Conservation (phyloP, 192 early-diverging fungal genomes). For the Backusella sp. region DNA sequence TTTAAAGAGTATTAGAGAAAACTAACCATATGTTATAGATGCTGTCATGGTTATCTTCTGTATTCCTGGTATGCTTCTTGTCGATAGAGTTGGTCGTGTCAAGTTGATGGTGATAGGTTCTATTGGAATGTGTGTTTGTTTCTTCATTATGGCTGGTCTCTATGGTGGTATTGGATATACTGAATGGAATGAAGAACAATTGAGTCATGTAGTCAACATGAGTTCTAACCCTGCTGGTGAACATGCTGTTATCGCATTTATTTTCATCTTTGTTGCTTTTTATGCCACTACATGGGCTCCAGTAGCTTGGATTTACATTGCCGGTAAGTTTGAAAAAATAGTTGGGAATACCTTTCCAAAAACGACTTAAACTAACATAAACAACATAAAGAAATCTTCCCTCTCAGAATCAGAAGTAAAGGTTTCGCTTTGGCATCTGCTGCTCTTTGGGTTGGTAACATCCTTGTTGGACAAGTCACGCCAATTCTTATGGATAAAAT, state of each 20-base stretch:
- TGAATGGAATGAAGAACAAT: slow-evolving; percentile 26
- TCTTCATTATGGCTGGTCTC: slow-evolving; percentile 35
- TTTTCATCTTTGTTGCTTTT: slow-evolving; percentile 73
- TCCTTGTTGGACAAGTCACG: slow-evolving; percentile 15
- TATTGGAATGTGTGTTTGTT: slow-evolving; percentile 21
- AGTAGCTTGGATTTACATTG: slow-evolving; percentile 83
- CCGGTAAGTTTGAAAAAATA: slow-evolving; percentile 34
- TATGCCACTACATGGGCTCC: slow-evolving; percentile 90
- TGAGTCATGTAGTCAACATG: slow-evolving; percentile 34
- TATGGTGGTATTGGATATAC: slow-evolving; percentile 37
- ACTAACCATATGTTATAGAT: slow-evolving; percentile 19
- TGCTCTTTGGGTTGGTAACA: slow-evolving; percentile 83
- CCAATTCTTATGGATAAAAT: slow-evolving; percentile 24
- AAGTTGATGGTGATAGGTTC: slow-evolving; percentile 18
- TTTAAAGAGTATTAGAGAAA: neutral
- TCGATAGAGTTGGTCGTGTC: slow-evolving; percentile 51
- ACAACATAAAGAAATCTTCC: slow-evolving; percentile 65
- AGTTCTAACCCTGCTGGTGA: slow-evolving; percentile 37
- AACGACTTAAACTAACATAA: neutral
- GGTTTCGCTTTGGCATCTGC: slow-evolving; percentile 77
- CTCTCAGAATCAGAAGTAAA: slow-evolving; percentile 81
- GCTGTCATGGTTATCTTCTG: slow-evolving; percentile 77
- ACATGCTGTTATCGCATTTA: slow-evolving; percentile 61
- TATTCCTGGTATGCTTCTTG: slow-evolving; percentile 75
- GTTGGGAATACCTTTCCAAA: neutral